Evolutionary conservation across 139 green algal species (phyloP).

Genomic region (Yamagishiella unicocca): DNA sequence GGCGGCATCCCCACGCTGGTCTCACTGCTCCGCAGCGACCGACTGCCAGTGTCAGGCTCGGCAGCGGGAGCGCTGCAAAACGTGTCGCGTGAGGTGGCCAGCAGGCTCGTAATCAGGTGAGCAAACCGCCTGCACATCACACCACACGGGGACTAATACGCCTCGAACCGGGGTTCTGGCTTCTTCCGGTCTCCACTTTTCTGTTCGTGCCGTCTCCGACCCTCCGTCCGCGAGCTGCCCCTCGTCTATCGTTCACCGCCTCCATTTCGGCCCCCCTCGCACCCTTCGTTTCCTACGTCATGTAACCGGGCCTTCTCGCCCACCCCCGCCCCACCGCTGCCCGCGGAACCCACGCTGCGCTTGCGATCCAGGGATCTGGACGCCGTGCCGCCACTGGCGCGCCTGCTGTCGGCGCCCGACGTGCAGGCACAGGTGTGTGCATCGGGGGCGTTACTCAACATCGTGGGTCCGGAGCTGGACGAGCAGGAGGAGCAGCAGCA

Average conservation of each 20-base stretch:
- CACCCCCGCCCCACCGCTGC: too few species aligned
- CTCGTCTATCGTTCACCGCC: too few species aligned
- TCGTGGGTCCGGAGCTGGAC: slow-evolving; percentile 71
- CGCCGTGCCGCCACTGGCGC: slow-evolving; percentile 65
- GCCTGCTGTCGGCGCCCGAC: slow-evolving; percentile 64
- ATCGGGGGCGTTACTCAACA: slow-evolving; percentile 76
- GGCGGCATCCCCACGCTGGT: slow-evolving; percentile 74
- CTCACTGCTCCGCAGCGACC: slow-evolving; percentile 54
- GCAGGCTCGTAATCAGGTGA: slow-evolving; percentile 63
- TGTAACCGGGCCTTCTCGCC: too few species aligned
- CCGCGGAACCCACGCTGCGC: too few species aligned
- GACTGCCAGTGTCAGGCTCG: slow-evolving; percentile 54
- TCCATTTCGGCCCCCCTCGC: too few species aligned
- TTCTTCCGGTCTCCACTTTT: too few species aligned
- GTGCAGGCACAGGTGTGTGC: slow-evolving; percentile 66
- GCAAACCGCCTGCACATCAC: too few species aligned
- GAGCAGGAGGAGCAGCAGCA: neutral
- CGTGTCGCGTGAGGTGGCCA: slow-evolving; percentile 78
- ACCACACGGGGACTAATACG: too few species aligned
- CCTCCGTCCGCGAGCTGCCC: too few species aligned
- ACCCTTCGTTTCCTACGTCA: too few species aligned
- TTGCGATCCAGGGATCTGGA: slow-evolving; percentile 61
- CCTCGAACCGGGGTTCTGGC: too few species aligned
- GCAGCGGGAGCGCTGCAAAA: slow-evolving; percentile 85
- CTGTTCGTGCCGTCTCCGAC: too few species aligned